These are phyloP conservation scores for Geotrichum candidum DNA, from an alignment of 1,139 yeast species.

Conservation along the genomic window DNA sequence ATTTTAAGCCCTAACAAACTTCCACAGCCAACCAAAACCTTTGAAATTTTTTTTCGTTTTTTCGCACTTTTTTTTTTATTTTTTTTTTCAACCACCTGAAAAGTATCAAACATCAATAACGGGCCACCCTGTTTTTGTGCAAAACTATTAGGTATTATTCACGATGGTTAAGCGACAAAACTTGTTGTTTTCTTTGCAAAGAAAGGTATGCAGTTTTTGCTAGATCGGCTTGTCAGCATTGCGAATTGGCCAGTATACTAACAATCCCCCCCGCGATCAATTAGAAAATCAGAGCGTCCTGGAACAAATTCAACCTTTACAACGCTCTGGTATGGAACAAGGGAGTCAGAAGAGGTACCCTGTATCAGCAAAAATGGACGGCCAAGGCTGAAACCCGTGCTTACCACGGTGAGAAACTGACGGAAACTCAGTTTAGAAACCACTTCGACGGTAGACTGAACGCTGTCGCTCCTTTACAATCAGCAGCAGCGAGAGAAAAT, in stretches of 20 bases:
- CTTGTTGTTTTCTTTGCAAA: conserved; percentile 18
- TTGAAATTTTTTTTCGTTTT: background rate
- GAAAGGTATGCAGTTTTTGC: conserved; percentile 14
- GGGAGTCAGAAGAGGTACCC: conserved; percentile 50
- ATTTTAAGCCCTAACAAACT: background rate
- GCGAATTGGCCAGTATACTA: background rate
- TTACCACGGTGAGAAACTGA: conserved; percentile 90
- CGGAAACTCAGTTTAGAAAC: conserved; percentile 75
- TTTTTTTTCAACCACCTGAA: conserved; percentile 1
- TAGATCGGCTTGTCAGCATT: background rate
- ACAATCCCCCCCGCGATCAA: background rate
- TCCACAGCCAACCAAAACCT: conserved; percentile 13
- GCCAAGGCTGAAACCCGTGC: conserved; percentile 91
- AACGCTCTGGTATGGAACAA: conserved; percentile 49
- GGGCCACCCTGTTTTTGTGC: background rate
- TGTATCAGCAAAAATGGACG: conserved; percentile 87
- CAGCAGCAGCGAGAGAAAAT: conserved; percentile 21
- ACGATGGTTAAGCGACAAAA: conserved; percentile 19
- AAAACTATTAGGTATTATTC: background rate
- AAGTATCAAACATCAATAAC: background rate
- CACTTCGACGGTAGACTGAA: conserved; percentile 67
- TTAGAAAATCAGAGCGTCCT: conserved; percentile 73
- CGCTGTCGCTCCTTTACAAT: conserved; percentile 64
- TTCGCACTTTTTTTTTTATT: background rate
- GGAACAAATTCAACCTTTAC: conserved; percentile 88